phyloP scores from a whole-genome alignment of 495 filamentous ascomycete genomes.

The Penicillium malachiteum region DNA sequence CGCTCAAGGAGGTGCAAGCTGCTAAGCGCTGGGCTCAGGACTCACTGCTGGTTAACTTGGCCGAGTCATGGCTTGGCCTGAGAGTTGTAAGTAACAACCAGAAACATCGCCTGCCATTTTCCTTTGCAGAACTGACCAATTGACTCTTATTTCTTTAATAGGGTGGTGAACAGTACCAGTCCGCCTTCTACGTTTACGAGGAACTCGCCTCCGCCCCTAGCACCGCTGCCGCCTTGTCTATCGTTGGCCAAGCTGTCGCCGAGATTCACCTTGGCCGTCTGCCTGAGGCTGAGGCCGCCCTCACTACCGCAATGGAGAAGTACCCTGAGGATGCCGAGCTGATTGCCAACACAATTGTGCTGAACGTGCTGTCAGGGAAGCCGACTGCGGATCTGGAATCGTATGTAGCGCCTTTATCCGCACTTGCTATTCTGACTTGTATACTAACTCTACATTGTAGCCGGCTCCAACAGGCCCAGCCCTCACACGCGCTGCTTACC shows the following conservation, averaged over 20 bases:
- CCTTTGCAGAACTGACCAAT: neutral
- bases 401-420: constrained; percentile 42
- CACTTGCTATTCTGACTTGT: neutral
- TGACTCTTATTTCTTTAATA: constrained; percentile 26
- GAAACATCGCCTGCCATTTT: neutral
- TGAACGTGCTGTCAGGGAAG: constrained; percentile 73
- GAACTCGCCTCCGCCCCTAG: constrained; percentile 86
- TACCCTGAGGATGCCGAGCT: constrained; percentile 68
- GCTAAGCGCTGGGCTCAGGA: constrained; percentile 96
- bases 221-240: constrained; percentile 57
- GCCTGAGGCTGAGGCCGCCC: constrained; percentile 83
- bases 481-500: constrained; percentile 62
- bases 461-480: constrained; percentile 54
- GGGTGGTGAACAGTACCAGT: constrained; percentile 96
- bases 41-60: constrained; percentile 87
- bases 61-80: constrained; percentile 92
- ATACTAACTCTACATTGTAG: constrained; percentile 38
- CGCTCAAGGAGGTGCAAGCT: constrained; percentile 82
- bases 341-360: constrained; percentile 77
- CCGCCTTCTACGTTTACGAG: constrained; percentile 97
- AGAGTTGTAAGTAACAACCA: constrained; percentile 62
- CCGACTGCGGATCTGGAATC: constrained; percentile 56
- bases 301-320: constrained; percentile 75
- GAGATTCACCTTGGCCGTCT: constrained; percentile 88
- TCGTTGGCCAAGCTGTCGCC: constrained; percentile 85